Percentiles rank a stretch among this genome's conserved stretches.
Conservation (phyloP, 2,329 filamentous ascomycete species). For the Botryotinia convoluta region DNA sequence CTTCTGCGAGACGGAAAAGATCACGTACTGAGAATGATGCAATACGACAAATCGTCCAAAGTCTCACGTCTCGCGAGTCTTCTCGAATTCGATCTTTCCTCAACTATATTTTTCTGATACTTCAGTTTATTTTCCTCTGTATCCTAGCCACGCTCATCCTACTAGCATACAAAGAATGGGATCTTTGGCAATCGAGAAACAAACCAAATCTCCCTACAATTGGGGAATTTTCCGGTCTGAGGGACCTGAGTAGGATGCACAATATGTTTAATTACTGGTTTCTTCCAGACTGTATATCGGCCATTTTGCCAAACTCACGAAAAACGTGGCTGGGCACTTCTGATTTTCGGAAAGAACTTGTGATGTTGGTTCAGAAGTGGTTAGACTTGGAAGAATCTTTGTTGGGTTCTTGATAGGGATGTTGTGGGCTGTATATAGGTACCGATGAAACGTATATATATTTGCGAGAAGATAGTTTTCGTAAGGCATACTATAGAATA, state of each 20-base stretch:
- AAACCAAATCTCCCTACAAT: background rate
- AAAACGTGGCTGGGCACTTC: constrained; percentile 1
- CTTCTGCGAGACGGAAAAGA: background rate
- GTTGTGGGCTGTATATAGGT: background rate
- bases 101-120: constrained; percentile 1
- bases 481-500: background rate
- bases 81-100: constrained; percentile 1
- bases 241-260: background rate
- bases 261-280: background rate
- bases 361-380: constrained; percentile 9
- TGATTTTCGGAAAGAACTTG: background rate
- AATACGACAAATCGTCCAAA: background rate
- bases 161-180: background rate
- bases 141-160: background rate
- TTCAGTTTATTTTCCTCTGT: constrained; percentile 8
- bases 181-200: background rate
- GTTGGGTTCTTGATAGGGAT: background rate
- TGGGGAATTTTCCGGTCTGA: background rate
- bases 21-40: background rate
- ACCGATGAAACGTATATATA: background rate
- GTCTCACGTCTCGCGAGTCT: background rate
- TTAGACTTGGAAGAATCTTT: constrained; percentile 11
- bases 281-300: background rate
- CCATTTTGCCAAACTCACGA: constrained; percentile 1
- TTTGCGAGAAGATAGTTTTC: background rate